Base-by-base conservation (phyloP, 768 basidiomycete species). In the Macrolepiota dolichaula region DNA sequence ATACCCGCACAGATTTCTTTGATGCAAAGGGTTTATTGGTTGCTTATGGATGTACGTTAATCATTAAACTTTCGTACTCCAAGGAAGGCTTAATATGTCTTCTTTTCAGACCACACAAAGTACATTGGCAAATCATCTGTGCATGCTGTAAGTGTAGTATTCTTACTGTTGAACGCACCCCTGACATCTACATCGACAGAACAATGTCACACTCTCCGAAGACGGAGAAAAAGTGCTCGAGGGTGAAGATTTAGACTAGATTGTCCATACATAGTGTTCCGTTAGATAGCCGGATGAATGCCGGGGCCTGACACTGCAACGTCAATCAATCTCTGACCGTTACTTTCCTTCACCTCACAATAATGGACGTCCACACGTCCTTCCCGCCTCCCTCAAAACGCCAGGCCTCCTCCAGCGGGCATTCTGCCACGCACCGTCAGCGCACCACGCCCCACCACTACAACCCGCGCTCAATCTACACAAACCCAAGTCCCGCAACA, bases 1-100 rank as follows among this genome's bases (percentile, higher is more conserved):
- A 88, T 70, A 92, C 92, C 11, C 81, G 91, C 1, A 80, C 91
- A 6, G 91, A 94, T 62, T 93, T 94, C 68, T 88, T 77, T 7
- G 79, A 81, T 63, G 72, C 81, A 12, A 74, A 74, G 4, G 91
- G 91, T 0, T 82, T 88, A 44, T 72, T 93, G 17, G 87, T 93
- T 3, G 92, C 92, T 9, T 93, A 92, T 67, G 92, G 92, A 64
- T 84, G 92, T 92, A 68, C 68, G 88, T 77, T 29, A 22, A 25
- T 52, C 61, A 57, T 22, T 13, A 58, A 10, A 44, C 27, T 19
- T 7, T 13, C n/a, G 44, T 36, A 40, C 11, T 54, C 40, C 49
- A 36, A 29, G 10, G 25, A 49, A 24, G 19, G n/a, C n/a, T 19
- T 52, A 13, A 51, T 29, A 50, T 50, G 32, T 25, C 55, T 54